phyloP scores from a whole-genome alignment of 208 protist species.

The Acanthamoeba castellanii region DNA sequence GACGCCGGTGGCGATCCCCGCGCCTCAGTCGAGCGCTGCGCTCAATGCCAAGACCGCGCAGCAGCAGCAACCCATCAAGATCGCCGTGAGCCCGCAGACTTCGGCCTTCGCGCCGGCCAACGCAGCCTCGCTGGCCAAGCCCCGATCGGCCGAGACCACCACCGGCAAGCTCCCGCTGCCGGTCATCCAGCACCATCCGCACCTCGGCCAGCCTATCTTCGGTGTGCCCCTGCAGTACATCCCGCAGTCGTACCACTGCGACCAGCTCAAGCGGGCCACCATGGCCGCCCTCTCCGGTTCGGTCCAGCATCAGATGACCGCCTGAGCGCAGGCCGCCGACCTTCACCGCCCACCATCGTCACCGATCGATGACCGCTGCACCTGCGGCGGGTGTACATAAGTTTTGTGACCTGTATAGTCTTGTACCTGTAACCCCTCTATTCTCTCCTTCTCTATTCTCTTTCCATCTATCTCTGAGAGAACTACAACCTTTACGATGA shows the following conservation, averaged over 20 bases:
- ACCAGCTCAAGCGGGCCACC: slow-evolving; percentile 59
- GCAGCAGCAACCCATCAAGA: background rate
- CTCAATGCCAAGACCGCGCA: background rate
- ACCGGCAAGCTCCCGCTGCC: slow-evolving; percentile 28
- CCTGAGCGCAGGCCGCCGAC: background rate
- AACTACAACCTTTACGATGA: background rate
- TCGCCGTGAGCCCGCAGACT: background rate
- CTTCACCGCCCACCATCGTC: background rate
- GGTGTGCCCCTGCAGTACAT: slow-evolving; percentile 58
- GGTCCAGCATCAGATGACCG: slow-evolving; percentile 36
- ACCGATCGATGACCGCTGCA: background rate
- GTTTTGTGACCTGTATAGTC: slow-evolving; percentile 50
- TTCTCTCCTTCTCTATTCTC: background rate
- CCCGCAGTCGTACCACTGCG: slow-evolving; percentile 68
- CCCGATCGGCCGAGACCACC: background rate
- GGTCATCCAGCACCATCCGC: background rate
- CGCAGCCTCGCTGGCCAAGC: background rate
- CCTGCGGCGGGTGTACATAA: slow-evolving; percentile 23
- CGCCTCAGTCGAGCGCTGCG: background rate
- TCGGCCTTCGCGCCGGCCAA: background rate
- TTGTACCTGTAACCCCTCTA: background rate
- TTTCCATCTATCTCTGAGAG: background rate
- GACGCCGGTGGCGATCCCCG: background rate
- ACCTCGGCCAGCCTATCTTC: slow-evolving; percentile 25
- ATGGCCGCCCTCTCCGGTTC: slow-evolving; percentile 36